Evolutionary conservation across 2,329 filamentous ascomycete genomes (phyloP).

Genomic region (Penicillium sclerotigenum): DNA sequence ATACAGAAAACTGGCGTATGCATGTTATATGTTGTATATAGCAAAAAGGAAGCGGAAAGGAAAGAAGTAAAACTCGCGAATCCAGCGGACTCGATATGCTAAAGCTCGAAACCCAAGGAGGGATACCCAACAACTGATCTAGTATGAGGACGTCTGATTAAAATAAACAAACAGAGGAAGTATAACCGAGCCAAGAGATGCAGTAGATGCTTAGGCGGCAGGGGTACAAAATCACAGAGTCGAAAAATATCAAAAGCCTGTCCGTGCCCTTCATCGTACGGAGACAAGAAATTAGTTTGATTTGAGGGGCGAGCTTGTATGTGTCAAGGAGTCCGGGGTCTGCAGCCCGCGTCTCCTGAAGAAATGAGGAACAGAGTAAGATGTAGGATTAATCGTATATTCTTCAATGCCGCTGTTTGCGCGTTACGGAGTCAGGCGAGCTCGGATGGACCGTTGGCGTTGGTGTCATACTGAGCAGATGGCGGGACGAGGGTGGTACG

Average conservation of each 20-base stretch:
- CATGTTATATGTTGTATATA: background rate
- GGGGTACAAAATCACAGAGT: background rate
- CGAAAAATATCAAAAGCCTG: background rate
- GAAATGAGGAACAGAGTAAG: background rate
- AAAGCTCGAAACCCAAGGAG: background rate
- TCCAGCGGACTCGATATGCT: background rate
- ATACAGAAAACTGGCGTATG: background rate
- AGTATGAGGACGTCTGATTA: background rate
- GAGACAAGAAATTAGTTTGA: background rate
- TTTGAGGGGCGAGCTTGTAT: background rate
- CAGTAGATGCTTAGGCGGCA: background rate
- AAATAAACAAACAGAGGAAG: background rate
- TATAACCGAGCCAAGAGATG: background rate
- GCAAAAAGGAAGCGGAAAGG: background rate
- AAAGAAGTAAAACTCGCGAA: background rate
- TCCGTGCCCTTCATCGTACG: background rate
- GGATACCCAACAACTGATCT: background rate
- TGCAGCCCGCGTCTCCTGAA: background rate
- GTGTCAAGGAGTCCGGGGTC: background rate
- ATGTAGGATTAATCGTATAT: background rate
- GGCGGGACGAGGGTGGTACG: constrained; percentile 22
- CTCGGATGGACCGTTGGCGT: constrained; percentile 15
- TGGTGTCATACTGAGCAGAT: constrained; percentile 26
- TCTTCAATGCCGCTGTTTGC: constrained; percentile 11
- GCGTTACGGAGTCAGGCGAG: constrained; percentile 14